These are phyloP conservation scores for Apiospora saccharicola DNA, from an alignment of 2,329 filamentous ascomycete species.

Conservation along the genomic window DNA sequence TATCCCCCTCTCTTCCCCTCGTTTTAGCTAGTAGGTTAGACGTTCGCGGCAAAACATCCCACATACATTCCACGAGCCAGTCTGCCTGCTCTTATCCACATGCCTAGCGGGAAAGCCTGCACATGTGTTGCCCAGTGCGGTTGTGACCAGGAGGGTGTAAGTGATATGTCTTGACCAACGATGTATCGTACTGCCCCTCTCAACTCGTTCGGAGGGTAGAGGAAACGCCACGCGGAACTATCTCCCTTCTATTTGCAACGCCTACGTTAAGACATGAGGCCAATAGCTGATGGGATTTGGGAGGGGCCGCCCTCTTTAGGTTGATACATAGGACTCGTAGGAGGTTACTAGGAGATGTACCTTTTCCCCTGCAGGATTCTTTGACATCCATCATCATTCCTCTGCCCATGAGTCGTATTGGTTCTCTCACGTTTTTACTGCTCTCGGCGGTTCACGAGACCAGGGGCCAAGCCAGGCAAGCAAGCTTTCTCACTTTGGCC, in stretches of 20 bases:
- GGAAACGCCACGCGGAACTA: slow-evolving; percentile 12
- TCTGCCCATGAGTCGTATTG: slow-evolving; percentile 13
- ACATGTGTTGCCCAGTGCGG: slow-evolving; percentile 1
- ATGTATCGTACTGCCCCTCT: neutral
- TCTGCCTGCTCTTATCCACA: neutral
- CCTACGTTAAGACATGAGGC: slow-evolving; percentile 10
- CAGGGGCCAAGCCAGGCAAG: neutral
- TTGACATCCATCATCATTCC: slow-evolving; percentile 21
- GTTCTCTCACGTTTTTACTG: neutral
- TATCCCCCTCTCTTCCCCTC: neutral
- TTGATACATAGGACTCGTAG: slow-evolving; percentile 1
- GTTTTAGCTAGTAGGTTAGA: neutral
- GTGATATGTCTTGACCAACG: slow-evolving; percentile 1
- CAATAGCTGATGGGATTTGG: neutral
- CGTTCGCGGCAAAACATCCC: neutral
- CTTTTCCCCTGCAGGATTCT: slow-evolving; percentile 13
- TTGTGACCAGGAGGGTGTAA: slow-evolving; percentile 10
- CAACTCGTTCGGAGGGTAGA: slow-evolving; percentile 7
- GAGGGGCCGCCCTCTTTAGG: neutral
- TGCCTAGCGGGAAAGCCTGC: neutral
- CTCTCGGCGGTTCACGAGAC: slow-evolving; percentile 4
- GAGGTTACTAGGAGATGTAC: slow-evolving; percentile 4
- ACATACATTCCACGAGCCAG: slow-evolving; percentile 19
- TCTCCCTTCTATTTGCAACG: slow-evolving; percentile 12
- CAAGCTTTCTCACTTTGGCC: neutral